A percentile compares a stretch with the other conserved stretches of the same genome.
phyloP scores from a whole-genome alignment of 768 basidiomycete species.

The Roridomyces roridus region DNA sequence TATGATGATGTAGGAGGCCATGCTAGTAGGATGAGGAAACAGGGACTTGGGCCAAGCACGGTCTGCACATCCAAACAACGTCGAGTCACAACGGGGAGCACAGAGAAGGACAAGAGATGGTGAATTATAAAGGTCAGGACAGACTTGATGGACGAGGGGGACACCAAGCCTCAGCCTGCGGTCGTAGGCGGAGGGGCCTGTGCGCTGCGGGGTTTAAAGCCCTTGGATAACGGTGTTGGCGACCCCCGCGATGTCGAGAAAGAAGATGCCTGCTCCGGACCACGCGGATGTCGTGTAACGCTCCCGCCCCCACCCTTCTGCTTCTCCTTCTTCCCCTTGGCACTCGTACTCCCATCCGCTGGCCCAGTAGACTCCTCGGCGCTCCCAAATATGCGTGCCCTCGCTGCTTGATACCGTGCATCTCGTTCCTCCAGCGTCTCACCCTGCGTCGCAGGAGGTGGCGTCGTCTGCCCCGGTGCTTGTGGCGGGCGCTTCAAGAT shows the following conservation, averaged over 20 bases:
- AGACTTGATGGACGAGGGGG: no score
- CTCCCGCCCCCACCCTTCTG: slow-evolving; percentile 10
- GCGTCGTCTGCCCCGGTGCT: slow-evolving; percentile 28
- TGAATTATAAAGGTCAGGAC: no score
- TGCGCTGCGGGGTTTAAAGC: slow-evolving; percentile 6
- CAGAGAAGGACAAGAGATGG: no score
- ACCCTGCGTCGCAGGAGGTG: slow-evolving; percentile 27
- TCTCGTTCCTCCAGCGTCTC: slow-evolving; percentile 68
- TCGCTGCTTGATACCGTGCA: slow-evolving; percentile 73
- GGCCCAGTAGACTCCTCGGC: slow-evolving; percentile 7
- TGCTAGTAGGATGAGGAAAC: no score
- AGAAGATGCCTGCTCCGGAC: slow-evolving; percentile 24
- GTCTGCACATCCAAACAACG: no score
- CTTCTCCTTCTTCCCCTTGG: background rate
- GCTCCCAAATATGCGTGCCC: slow-evolving; percentile 73
- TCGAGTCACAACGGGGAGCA: no score
- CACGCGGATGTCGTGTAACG: slow-evolving; percentile 39
- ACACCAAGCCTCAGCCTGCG: no score
- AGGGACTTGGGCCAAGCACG: no score
- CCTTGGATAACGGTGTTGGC: background rate
- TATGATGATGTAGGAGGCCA: no score
- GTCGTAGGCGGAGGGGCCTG: slow-evolving; percentile 6
- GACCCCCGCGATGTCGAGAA: background rate
- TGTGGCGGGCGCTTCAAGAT: slow-evolving; percentile 75
- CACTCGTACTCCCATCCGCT: background rate